Base-by-base conservation (phyloP, 129 eudicot genomes). In the Ambrosia trifida region DNA sequence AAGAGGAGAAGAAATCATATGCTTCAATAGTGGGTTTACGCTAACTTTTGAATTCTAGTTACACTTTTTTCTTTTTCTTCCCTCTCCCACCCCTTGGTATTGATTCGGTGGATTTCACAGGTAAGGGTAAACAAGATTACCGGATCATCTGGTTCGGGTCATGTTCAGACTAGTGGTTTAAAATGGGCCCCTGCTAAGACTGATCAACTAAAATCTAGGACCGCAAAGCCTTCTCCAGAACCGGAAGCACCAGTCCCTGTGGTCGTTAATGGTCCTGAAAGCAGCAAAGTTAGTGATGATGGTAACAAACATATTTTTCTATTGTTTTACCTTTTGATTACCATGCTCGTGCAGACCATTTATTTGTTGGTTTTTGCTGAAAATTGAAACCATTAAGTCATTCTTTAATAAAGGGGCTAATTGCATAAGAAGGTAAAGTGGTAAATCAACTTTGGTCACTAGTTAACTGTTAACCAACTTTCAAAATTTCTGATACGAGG, bases 1-100 rank as follows among this genome's bases (percentile, higher is more conserved):
- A 66, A 47, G 90, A 85, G 69, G 91, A 88, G 54, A 87, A 85
- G 76, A 85, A 80, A 66, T 87, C 98, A 19, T 93, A 89, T 76
- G 96, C 98, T 17, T 89, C 96, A n/a, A 86, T 89, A 47, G 87
- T 86, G 71, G 71, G 91, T 81, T 72, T 44, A 68, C 44, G 45
- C 10, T 66, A n/a, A 0, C 1, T 49, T 40, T 24, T 44, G 3
- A 53, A n/a, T 33, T 5, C 11, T 67, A 6, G 10, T 49, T 66
- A 2, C 8, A 57, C 30, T 61, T 50, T n/a, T 43, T 41, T 17
- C 11, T 63, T 1, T 45, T 28, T 14, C 17, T 57, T 35, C 54
- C 13, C 59, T 20, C 66, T 66, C 61, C n/a, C 54, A 1, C 9
- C 0, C 43, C 45, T 67, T 47, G 28, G 28, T 24, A 62, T 32